phyloP scores from a whole-genome alignment of 768 basidiomycete genomes.

The Thelephora aurantiotincta region DNA sequence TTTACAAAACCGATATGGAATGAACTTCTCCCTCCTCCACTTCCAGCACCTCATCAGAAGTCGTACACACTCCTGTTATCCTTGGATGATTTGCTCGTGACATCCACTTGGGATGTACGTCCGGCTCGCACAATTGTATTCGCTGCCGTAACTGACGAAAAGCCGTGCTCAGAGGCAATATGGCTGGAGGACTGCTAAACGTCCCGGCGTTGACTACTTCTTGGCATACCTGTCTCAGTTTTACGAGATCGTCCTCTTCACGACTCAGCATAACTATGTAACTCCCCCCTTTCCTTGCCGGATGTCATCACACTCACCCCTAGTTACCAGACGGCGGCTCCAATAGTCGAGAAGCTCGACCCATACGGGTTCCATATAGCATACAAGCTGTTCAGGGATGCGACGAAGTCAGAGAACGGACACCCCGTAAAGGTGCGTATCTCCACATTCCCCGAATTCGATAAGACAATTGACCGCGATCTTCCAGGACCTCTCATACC shows the following conservation, averaged over 20 bases:
- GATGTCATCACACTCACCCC: neutral
- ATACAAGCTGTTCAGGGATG: conserved; percentile 87
- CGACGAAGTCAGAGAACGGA: conserved; percentile 72
- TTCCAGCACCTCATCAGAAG: conserved; percentile 70
- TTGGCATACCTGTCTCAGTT: conserved; percentile 94
- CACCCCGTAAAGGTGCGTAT: conserved; percentile 65
- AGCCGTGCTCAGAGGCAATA: conserved; percentile 55
- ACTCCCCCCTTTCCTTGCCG: neutral
- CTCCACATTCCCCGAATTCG: neutral
- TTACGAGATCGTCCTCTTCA: conserved; percentile 96
- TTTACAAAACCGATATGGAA: conserved; percentile 92
- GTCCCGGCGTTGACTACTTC: conserved; percentile 98
- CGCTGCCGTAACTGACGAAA: neutral
- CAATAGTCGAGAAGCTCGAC: conserved; percentile 87
- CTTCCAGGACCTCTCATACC: conserved; percentile 75
- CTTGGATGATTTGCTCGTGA: conserved; percentile 82
- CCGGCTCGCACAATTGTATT: neutral
- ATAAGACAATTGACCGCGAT: neutral
- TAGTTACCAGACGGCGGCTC: conserved; percentile 57
- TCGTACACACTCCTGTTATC: conserved; percentile 89
- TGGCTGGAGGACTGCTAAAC: conserved; percentile 96
- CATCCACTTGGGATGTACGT: conserved; percentile 93
- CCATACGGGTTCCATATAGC: conserved; percentile 81
- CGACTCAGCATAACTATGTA: conserved; percentile 79
- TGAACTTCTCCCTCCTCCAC: conserved; percentile 79